Evolutionary conservation across 192 early-diverging fungal genomes (phyloP), one percentile per base, ranked within the genome.

Genomic region (Coemansia sp.): DNA sequence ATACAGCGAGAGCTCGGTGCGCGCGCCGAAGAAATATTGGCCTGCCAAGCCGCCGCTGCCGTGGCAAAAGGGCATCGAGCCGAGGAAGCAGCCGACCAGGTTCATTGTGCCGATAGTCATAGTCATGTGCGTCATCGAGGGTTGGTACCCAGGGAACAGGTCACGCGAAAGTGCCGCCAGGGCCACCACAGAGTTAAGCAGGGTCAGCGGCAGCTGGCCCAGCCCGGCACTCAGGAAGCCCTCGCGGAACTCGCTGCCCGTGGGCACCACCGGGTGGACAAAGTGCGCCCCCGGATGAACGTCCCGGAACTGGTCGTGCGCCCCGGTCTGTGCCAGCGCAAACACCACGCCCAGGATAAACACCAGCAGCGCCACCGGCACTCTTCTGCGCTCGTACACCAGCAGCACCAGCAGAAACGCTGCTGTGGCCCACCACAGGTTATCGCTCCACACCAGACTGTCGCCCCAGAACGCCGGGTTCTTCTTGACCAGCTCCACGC

Each of bases 11-110:
- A 88, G 77, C 46, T 85, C 88, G 1, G 87, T 80, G 39, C 93
- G 81, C 14, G 93, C 90, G 41, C 93, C 93, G 70, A 95, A 95
- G 7, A 91, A 87, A 62, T 93, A 92, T 71, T 95, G 91, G 5
- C 85, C 93, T n/a, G 91, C 90, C n/a, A 95, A 72, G 18, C 93
- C 93, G 18, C 93, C 93, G 28, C 88, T 88, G 23, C 87, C 83
- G 45, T 88, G 86, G 54, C 92, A 86, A 63, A 88, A 81, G 27
- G 91, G 85, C 60, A 93, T 80, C 19, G 89, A 78, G 7, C 87
- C 84, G 73, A 92, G 78, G 63, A 83, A 84, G 73, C 88, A 86
- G 15, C 86, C 84, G 34, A 88, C 48, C 28, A 93, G 50, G 55
- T 90, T 86, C 85, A 93, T 92, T 11, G 86, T 26, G 29, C 90